phyloP scores from a whole-genome alignment of 306 rosid species.

The Castanea crenata region DNA sequence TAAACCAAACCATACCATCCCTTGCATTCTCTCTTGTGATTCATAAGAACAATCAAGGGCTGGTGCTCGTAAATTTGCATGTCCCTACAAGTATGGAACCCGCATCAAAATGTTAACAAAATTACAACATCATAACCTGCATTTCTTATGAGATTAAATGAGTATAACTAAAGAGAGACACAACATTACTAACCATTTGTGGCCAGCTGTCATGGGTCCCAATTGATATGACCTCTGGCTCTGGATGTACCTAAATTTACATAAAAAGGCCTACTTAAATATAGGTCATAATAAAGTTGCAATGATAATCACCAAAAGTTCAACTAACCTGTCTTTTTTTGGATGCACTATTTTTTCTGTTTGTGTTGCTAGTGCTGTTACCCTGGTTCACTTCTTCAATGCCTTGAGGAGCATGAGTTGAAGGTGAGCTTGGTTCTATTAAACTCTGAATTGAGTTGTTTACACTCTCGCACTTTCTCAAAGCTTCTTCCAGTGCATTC shows the following conservation, averaged over 20 bases:
- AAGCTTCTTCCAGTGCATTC: constrained; percentile 40
- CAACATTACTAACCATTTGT: constrained; percentile 29
- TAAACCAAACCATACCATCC: constrained; percentile 24
- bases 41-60: constrained; percentile 25
- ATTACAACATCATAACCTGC: not conserved
- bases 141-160: not conserved
- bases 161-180: not conserved
- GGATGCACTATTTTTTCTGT: constrained; percentile 24
- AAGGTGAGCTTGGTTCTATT: constrained; percentile 23
- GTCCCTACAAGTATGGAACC: constrained; percentile 23
- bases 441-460: constrained; percentile 22
- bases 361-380: constrained; percentile 19
- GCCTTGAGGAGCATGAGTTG: constrained; percentile 22
- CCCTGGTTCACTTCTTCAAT: constrained; percentile 28
- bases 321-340: constrained; percentile 33
- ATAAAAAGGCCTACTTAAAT: constrained; percentile 2
- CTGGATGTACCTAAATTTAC: constrained; percentile 25
- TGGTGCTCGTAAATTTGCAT: constrained; percentile 18
- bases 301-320: constrained; percentile 5
- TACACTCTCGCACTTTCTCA: constrained; percentile 38
- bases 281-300: not conserved
- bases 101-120: not conserved
- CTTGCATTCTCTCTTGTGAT: constrained; percentile 21
- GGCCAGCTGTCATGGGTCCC: constrained; percentile 42
- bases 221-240: constrained; percentile 20